A percentile compares a stretch with the other conserved stretches of the same genome.
These are phyloP conservation scores for Apiospora koreana DNA, from an alignment of 2,329 filamentous ascomycete species.

Conservation along the genomic window DNA sequence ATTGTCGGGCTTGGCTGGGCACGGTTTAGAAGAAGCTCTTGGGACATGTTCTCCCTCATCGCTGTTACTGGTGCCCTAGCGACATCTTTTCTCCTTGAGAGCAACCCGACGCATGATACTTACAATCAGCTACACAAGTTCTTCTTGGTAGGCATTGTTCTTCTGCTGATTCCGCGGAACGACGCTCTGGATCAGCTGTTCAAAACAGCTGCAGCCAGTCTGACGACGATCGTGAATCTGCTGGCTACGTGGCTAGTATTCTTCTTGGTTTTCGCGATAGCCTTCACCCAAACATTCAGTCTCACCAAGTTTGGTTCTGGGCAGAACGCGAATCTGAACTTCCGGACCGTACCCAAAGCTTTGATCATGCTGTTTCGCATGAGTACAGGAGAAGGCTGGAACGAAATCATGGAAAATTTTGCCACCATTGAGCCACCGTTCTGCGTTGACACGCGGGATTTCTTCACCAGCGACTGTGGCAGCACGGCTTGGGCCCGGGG, in stretches of 20 bases:
- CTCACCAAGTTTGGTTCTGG: conserved; percentile 81
- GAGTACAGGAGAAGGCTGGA: conserved; percentile 96
- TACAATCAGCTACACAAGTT: conserved; percentile 89
- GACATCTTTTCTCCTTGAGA: conserved; percentile 79
- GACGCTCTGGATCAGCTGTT: conserved; percentile 97
- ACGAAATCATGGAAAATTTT: conserved; percentile 94
- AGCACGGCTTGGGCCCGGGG: conserved; percentile 85
- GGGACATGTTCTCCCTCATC: conserved; percentile 88
- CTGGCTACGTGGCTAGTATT: conserved; percentile 97
- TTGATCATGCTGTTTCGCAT: conserved; percentile 91
- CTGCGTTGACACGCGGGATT: conserved; percentile 71
- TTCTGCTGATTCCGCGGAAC: conserved; percentile 92
- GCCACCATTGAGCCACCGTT: conserved; percentile 76
- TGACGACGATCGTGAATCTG: conserved; percentile 89
- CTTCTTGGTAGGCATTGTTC: conserved; percentile 85
- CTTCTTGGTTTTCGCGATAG: conserved; percentile 95
- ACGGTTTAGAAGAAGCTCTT: conserved; percentile 88
- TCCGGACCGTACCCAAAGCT: conserved; percentile 90
- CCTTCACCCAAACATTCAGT: conserved; percentile 92
- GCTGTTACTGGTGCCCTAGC: conserved; percentile 76
- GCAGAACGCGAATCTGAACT: conserved; percentile 81
- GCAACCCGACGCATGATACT: conserved; percentile 56
- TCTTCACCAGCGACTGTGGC: conserved; percentile 90
- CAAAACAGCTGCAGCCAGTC: conserved; percentile 94
- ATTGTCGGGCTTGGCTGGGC: conserved; percentile 89